Base-by-base conservation (phyloP, 768 basidiomycete species). In the Trametes villosa region DNA sequence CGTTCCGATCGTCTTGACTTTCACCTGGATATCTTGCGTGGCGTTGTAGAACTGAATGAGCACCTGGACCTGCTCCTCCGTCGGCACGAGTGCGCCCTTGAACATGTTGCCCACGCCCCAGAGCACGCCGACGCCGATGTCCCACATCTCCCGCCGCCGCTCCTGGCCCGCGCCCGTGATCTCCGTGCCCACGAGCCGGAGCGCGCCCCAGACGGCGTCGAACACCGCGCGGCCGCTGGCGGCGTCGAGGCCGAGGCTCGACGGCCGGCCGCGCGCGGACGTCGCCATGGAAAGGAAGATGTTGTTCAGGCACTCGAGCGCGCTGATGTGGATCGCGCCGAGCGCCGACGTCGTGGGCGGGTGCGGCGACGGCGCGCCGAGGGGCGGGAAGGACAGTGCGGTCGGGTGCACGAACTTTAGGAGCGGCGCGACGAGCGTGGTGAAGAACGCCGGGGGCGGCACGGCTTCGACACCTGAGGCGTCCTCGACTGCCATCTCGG, bases 301-400 rank as follows among this genome's bases (percentile, higher is more conserved):
- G 69, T 98, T 97, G 69, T 92, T 94, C 47, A 98, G 79, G 68
- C 94, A 94, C 71, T 96, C 94, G 27, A 96, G 79, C 11, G 94
- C 91, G 64, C 87, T 82, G 57, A 93, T 79, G 70, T 97, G 95
- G 51, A 96, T 86, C 8, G 89, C 85, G 63, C 90, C 84, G 45
- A 98, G 83, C 11, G 81, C 89, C 26, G 94, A 92, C 0, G 95
- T 96, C 13, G 89, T 94, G 2, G 95, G 95, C 40, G 94, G 92
- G 69, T 96, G 92, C 22, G 82, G 78, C 0, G 93, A 94, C 12
- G 84, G 83, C 5, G 81, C 74, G 24, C 84, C 80, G 18, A 82
- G 78, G 0, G 92, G 91, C 17, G 90, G 84, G 77, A 95, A 96
- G 4, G 95, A 96, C 17, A 96, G 82, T 0, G 81, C 69, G 0